These are phyloP conservation scores for Zasmidium angulare DNA, from an alignment of 2,329 filamentous ascomycete genomes.

Conservation along the genomic window DNA sequence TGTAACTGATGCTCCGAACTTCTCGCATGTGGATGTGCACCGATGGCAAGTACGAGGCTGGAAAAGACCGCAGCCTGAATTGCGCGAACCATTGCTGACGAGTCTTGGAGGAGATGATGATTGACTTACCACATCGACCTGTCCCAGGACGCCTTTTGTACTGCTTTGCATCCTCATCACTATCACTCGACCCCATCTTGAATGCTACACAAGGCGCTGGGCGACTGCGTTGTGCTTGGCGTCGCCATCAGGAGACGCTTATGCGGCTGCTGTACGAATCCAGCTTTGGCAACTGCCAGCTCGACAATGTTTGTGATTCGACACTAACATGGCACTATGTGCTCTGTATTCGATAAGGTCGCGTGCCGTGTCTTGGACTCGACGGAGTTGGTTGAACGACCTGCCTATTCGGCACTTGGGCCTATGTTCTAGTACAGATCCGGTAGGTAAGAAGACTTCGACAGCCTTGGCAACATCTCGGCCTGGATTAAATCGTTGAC, in stretches of 20 bases:
- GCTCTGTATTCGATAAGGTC: background rate
- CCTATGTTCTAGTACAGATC: background rate
- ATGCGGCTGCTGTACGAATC: background rate
- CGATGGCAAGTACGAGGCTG: conserved; percentile 7
- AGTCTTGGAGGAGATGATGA: background rate
- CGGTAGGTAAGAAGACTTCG: background rate
- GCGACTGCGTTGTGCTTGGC: background rate
- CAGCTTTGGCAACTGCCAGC: background rate
- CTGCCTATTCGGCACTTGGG: background rate
- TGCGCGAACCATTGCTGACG: background rate
- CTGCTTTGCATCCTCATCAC: background rate
- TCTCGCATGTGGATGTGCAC: conserved; percentile 9
- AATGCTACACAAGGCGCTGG: background rate
- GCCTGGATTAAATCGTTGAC: background rate
- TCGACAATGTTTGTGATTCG: background rate
- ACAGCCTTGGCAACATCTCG: background rate
- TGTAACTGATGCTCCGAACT: conserved; percentile 4
- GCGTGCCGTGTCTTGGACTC: background rate
- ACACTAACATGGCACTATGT: background rate
- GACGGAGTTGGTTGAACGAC: background rate
- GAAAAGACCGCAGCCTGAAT: conserved; percentile 10
- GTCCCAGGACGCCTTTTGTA: background rate
- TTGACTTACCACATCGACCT: background rate
- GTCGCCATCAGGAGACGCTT: background rate
- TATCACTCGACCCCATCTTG: background rate